Evolutionary conservation across 768 basidiomycete species (phyloP).

Genomic region (Sutorius australiensis): DNA sequence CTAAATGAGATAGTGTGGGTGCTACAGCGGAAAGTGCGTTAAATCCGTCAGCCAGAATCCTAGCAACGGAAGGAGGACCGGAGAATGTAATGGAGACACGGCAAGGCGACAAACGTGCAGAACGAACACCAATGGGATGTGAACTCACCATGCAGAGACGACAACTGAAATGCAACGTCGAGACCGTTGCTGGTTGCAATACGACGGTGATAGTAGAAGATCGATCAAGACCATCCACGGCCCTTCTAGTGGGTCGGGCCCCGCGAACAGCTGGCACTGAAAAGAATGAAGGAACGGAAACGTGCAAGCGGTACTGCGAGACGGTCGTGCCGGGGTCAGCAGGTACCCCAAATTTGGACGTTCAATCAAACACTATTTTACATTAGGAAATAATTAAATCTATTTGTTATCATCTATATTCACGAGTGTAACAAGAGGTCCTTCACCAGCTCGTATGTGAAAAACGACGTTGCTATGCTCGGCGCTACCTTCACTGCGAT

Average conservation of each 20-base stretch:
- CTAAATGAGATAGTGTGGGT: slow-evolving; percentile 28
- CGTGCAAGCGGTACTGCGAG: slow-evolving; percentile 12
- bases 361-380: slow-evolving; percentile 9
- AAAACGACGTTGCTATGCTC: slow-evolving; percentile 83
- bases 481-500: slow-evolving; percentile 82
- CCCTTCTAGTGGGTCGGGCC: background rate
- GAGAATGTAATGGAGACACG: slow-evolving; percentile 22
- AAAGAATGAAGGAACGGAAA: slow-evolving; percentile 12
- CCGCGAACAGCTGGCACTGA: slow-evolving; percentile 5
- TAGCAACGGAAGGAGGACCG: slow-evolving; percentile 8
- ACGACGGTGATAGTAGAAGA: slow-evolving; percentile 10
- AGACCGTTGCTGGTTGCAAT: slow-evolving; percentile 1
- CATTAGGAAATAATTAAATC: slow-evolving; percentile 1
- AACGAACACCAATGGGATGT: slow-evolving; percentile 1
- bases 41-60: slow-evolving; percentile 14
- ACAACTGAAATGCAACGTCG: slow-evolving; percentile 6
- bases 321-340: slow-evolving; percentile 16
- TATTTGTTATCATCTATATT: slow-evolving; percentile 4
- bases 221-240: slow-evolving; percentile 28
- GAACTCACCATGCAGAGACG: slow-evolving; percentile 24
- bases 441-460: slow-evolving; percentile 72
- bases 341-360: slow-evolving; percentile 8
- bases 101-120: slow-evolving; percentile 24
- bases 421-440: slow-evolving; percentile 39
- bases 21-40: slow-evolving; percentile 21